Percentiles rank a stretch among this genome's conserved stretches.
phyloP scores from a whole-genome alignment of 2,329 filamentous ascomycete genomes.

The Coniochaeta sp. region DNA sequence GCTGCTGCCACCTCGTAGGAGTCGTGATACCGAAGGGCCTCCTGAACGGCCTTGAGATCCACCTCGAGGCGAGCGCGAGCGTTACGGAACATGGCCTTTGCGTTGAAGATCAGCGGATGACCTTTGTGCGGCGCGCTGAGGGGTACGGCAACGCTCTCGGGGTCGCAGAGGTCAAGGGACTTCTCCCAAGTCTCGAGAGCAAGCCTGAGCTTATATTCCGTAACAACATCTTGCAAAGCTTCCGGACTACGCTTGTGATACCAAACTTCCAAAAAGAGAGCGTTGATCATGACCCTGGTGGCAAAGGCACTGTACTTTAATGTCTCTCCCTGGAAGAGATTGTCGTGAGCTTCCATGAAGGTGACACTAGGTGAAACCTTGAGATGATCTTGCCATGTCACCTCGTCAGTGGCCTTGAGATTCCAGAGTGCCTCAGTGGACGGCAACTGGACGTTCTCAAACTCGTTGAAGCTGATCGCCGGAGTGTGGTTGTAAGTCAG shows the following conservation, averaged over 20 bases:
- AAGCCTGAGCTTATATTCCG: slow-evolving; percentile 93
- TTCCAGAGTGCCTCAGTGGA: slow-evolving; percentile 96
- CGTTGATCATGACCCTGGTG: slow-evolving; percentile 97
- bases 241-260: slow-evolving; percentile 98
- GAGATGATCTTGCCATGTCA: slow-evolving; percentile 76
- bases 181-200: slow-evolving; percentile 99
- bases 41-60: slow-evolving; percentile 90
- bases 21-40: slow-evolving; percentile 93
- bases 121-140: slow-evolving; percentile 92
- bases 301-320: slow-evolving; percentile 94
- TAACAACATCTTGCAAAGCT: slow-evolving; percentile 91
- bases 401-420: slow-evolving; percentile 68
- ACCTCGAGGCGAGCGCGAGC: slow-evolving; percentile 88
- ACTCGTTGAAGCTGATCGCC: slow-evolving; percentile 96
- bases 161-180: slow-evolving; percentile 87
- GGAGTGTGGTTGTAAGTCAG: slow-evolving; percentile 97
- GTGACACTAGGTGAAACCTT: slow-evolving; percentile 67
- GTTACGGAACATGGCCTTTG: slow-evolving; percentile 94
- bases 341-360: slow-evolving; percentile 90
- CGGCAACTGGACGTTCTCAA: slow-evolving; percentile 85
- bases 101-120: slow-evolving; percentile 95
- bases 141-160: slow-evolving; percentile 80
- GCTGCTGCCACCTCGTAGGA: slow-evolving; percentile 94
- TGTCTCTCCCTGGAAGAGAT: slow-evolving; percentile 87
- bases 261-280: slow-evolving; percentile 96